Evolutionary conservation across 1,284 basidiomycete genomes (phyloP).

Genomic region (Cryptococcus sp.): DNA sequence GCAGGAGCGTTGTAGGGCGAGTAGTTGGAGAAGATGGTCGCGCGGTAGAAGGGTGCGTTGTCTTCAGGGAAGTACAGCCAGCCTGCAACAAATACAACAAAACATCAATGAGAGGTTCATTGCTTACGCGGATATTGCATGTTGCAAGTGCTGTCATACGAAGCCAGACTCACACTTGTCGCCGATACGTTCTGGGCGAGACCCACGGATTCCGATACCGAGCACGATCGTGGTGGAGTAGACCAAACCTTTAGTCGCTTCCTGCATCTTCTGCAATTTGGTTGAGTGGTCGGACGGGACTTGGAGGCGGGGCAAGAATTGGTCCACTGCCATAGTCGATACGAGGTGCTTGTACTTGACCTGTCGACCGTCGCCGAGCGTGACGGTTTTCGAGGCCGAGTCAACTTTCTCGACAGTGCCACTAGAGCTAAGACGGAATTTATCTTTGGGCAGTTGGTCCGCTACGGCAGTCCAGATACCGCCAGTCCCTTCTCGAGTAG

Average conservation of each 20-base stretch:
- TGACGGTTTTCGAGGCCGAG: conserved; percentile 51
- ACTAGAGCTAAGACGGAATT: conserved; percentile 50
- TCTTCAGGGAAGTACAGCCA: conserved; percentile 56
- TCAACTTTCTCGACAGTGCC: conserved; percentile 52
- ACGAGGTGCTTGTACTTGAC: conserved; percentile 56
- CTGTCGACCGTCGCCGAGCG: conserved; percentile 53
- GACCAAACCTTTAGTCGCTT: conserved; percentile 53
- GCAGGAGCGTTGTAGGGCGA: conserved; percentile 57
- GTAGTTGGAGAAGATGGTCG: conserved; percentile 61
- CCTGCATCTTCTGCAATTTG: conserved; percentile 44
- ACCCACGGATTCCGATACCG: conserved; percentile 58
- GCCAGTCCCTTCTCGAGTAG: conserved; percentile 58
- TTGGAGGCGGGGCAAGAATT: conserved; percentile 48
- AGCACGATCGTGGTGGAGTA: conserved; percentile 59
- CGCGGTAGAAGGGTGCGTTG: conserved; percentile 59
- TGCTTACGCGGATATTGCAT: no score
- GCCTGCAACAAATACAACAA: conserved; percentile 11
- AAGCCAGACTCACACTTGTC: conserved; percentile 54
- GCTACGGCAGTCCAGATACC: conserved; percentile 60
- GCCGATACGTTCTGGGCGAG: conserved; percentile 56
- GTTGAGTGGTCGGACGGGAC: conserved; percentile 5
- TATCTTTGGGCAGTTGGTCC: conserved; percentile 53
- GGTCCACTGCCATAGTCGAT: conserved; percentile 57
- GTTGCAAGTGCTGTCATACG: background rate
- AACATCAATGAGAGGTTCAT: no score